Evolutionary conservation across 139 green algal genomes (phyloP).

Genomic region (Coelastrella sp.): DNA sequence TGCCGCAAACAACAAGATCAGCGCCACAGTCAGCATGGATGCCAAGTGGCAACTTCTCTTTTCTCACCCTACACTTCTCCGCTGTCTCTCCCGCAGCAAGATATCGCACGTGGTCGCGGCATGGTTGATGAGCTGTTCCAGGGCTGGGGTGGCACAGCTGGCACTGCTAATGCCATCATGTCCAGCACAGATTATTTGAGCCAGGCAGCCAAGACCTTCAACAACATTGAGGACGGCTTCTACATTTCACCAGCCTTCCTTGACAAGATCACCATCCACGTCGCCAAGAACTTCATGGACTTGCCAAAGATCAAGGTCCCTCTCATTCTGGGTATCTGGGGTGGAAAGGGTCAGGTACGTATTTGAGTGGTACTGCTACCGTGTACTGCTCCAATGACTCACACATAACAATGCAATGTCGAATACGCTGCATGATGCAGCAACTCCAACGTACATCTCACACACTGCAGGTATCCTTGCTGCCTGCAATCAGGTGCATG

Average conservation of each 20-base stretch:
- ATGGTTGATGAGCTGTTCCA: slow-evolving; percentile 98
- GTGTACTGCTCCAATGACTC: no score
- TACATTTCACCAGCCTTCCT: slow-evolving; percentile 99
- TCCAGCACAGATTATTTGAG: slow-evolving; percentile 90
- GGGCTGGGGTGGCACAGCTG: slow-evolving; percentile 74
- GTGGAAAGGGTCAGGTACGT: slow-evolving; percentile 97
- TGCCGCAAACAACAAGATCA: no score
- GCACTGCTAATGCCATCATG: slow-evolving; percentile 94
- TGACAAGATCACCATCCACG: slow-evolving; percentile 97
- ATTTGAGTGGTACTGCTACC: no score
- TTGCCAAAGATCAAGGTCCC: slow-evolving; percentile 94
- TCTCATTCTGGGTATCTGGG: slow-evolving; percentile 99
- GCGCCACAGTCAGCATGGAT: no score
- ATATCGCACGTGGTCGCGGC: slow-evolving; percentile 75
- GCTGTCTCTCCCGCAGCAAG: not conserved
- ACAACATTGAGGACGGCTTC: slow-evolving; percentile 95
- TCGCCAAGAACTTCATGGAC: slow-evolving; percentile 98
- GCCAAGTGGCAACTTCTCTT: no score
- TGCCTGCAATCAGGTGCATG: no score
- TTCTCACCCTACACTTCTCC: not conserved
- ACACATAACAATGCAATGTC: no score
- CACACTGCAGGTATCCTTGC: no score
- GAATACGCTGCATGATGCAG: no score
- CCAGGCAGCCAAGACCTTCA: slow-evolving; percentile 71
- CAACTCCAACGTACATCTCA: no score